These are phyloP conservation scores for Sclerotiophoma versabilis DNA, from an alignment of 2,329 filamentous ascomycete species.

Conservation along the genomic window DNA sequence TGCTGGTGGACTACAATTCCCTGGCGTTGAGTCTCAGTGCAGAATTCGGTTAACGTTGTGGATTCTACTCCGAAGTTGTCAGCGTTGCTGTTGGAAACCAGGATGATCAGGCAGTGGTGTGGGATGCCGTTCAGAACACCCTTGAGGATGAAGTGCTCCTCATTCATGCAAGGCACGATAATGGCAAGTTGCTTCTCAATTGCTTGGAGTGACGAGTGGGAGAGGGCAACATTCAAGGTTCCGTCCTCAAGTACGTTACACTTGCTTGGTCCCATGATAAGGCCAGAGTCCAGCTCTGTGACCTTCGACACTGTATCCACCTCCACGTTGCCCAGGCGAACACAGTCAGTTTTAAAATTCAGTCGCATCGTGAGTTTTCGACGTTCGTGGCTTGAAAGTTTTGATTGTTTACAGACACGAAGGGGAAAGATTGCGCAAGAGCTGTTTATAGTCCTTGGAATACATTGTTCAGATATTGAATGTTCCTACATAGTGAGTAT, in stretches of 20 bases:
- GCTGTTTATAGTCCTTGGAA: neutral
- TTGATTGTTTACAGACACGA: neutral
- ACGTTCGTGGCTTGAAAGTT: neutral
- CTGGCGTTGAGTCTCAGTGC: constrained; percentile 2
- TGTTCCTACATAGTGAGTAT: neutral
- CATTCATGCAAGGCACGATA: constrained; percentile 25
- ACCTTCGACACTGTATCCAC: constrained; percentile 18
- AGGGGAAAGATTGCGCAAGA: too few relatives aligned
- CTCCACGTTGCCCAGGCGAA: constrained; percentile 16
- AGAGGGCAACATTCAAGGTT: constrained; percentile 5
- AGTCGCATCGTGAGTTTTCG: neutral
- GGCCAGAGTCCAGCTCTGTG: constrained; percentile 20
- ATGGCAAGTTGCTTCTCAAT: constrained; percentile 23
- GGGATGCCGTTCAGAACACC: constrained; percentile 26
- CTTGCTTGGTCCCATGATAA: neutral
- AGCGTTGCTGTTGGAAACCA: constrained; percentile 23
- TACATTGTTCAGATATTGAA: neutral
- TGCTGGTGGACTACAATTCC: constrained; percentile 19
- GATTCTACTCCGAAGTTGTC: constrained; percentile 14
- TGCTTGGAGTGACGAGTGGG: constrained; percentile 5
- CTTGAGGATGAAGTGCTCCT: constrained; percentile 19
- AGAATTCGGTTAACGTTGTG: constrained; percentile 11
- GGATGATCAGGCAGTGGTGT: constrained; percentile 20
- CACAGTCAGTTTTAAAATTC: neutral
- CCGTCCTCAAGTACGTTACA: neutral